Conservation (phyloP, 78 protist species). For the Pigoraptor vietnamica region DNA sequence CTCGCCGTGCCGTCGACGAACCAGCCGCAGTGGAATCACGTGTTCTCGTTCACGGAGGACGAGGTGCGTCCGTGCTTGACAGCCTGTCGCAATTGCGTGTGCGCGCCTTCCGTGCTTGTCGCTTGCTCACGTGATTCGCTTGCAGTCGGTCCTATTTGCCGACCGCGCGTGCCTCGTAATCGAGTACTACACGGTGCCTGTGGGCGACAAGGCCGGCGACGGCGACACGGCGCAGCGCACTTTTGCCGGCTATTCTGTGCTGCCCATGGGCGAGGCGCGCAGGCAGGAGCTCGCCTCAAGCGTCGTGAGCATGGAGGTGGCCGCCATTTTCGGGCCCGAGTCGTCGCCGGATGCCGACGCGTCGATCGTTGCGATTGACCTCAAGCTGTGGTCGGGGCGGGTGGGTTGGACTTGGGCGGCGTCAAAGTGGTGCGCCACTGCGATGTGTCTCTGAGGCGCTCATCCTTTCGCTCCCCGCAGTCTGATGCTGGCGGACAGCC, state of each 20-base stretch:
- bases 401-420: not conserved
- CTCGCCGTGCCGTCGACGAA: not conserved
- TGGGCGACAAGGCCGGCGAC: not conserved
- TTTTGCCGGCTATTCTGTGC: not conserved
- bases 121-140: not conserved
- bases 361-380: not conserved
- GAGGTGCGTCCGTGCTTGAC: not conserved
- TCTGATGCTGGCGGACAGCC: no score
- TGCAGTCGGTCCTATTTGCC: not conserved
- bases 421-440: no score
- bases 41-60: not conserved
- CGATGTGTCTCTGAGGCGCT: no score
- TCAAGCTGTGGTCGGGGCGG: not conserved
- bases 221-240: not conserved
- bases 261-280: not conserved
- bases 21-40: not conserved
- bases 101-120: not conserved
- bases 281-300: not conserved
- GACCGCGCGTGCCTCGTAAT: not conserved
- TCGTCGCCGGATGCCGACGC: not conserved
- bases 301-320: not conserved
- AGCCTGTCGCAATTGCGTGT: not conserved
- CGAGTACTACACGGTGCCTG: not conserved
- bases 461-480: no score
- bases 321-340: not conserved